These are phyloP conservation scores for baker's yeast (Saccharomyces cerevisiae) DNA, from an alignment of 805 yeast species.

Conservation along the genomic window DNA sequence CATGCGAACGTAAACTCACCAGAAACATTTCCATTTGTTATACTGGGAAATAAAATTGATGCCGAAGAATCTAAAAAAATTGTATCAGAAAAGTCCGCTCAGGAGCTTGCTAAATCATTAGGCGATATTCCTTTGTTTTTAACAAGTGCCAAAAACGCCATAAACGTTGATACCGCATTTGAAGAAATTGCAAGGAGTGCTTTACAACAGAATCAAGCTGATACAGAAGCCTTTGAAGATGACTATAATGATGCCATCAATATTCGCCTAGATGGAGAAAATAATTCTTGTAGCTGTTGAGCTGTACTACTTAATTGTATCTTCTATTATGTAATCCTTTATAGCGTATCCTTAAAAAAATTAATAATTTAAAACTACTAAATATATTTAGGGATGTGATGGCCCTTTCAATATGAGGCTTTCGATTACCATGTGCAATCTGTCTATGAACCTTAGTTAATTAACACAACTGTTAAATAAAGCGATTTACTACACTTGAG, in stretches of 20 bases:
- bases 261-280: constrained; percentile 81
- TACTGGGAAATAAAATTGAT: constrained; percentile 90
- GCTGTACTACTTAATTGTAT: not conserved
- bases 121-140: constrained; percentile 89
- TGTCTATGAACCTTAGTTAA: too few relatives aligned
- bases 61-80: constrained; percentile 84
- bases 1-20: constrained; percentile 93
- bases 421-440: too few relatives aligned
- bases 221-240: constrained; percentile 76
- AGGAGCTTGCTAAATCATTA: constrained; percentile 49
- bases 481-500: too few relatives aligned
- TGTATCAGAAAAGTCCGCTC: constrained; percentile 51
- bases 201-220: constrained; percentile 68
- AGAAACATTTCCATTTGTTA: constrained; percentile 90
- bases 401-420: not conserved
- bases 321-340: not conserved
- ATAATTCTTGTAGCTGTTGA: constrained; percentile 67
- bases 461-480: too few relatives aligned
- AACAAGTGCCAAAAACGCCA: constrained; percentile 95
- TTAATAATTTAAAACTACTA: not conserved
- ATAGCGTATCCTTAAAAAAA: not conserved
- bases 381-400: not conserved
- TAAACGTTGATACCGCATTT: constrained; percentile 90
- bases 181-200: constrained; percentile 95
- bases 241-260: constrained; percentile 95